Conservation (phyloP, 116 monocot species). For the Cymodocea nodosa region DNA sequence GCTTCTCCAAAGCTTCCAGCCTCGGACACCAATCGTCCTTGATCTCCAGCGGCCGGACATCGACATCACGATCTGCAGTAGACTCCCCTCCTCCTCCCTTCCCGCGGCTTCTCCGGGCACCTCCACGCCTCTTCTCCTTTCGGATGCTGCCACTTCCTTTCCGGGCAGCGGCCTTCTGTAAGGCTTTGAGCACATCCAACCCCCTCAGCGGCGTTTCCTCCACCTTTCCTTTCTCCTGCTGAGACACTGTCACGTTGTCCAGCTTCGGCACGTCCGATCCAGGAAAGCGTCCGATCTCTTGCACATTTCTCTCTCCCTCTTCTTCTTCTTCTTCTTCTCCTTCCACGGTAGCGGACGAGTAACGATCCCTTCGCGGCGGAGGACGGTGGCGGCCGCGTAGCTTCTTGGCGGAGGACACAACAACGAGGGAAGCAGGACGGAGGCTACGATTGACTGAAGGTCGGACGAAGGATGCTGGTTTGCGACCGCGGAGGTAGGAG, state of each 20-base stretch:
- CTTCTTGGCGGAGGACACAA: slow-evolving; percentile 7
- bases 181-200: slow-evolving; percentile 13
- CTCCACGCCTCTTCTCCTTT: neutral
- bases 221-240: neutral
- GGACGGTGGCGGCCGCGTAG: neutral
- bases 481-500: neutral
- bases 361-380: neutral
- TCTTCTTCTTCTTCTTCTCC: neutral
- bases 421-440: neutral
- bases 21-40: slow-evolving; percentile 5
- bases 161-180: slow-evolving; percentile 10
- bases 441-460: neutral
- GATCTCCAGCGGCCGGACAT: slow-evolving; percentile 14
- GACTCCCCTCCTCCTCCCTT: neutral
- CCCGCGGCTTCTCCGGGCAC: neutral
- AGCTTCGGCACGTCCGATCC: neutral
- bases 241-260: neutral
- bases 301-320: neutral
- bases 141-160: neutral
- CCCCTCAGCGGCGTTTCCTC: slow-evolving; percentile 6
- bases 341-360: neutral
- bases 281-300: neutral
- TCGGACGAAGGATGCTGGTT: neutral
- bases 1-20: slow-evolving; percentile 6
- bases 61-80: neutral